Percentiles rank a stretch among this genome's conserved stretches.
Evolutionary conservation across 495 filamentous ascomycete species (phyloP).

Genomic region (Lasiosphaeria ovina): DNA sequence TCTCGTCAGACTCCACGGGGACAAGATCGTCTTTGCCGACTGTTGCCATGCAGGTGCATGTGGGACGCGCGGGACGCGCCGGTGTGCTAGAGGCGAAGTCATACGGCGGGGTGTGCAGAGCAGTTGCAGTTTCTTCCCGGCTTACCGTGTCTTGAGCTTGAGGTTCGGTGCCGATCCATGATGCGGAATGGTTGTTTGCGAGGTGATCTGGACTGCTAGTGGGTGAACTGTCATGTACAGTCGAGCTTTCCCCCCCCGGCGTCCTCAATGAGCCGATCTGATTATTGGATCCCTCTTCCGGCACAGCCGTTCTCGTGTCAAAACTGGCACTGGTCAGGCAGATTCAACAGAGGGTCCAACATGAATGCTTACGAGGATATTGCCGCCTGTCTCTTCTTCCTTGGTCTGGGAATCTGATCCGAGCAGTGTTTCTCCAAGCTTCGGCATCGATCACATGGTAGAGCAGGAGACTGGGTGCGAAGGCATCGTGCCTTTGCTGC

Average conservation of each 20-base stretch:
- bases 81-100: too few species aligned
- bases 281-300: too few species aligned
- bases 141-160: background rate
- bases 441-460: conserved; percentile 31
- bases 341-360: background rate
- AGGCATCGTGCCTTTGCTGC: conserved; percentile 34
- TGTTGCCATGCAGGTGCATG: conserved; percentile 15
- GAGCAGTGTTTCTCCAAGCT: conserved; percentile 29
- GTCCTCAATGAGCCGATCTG: too few species aligned
- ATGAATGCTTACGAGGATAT: conserved; percentile 5
- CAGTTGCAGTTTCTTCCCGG: conserved; percentile 3
- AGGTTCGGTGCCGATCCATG: background rate
- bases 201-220: too few species aligned
- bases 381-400: background rate
- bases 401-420: conserved; percentile 20
- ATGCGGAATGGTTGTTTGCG: too few species aligned
- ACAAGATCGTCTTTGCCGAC: conserved; percentile 16
- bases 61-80: too few species aligned
- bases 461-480: conserved; percentile 12
- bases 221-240: too few species aligned
- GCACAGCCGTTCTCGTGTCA: background rate
- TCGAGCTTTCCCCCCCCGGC: too few species aligned
- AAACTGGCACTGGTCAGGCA: background rate
- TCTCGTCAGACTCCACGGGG: conserved; percentile 31
- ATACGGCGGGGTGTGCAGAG: too few species aligned